These are phyloP conservation scores for Phytophthora capsici DNA, from an alignment of 352 stramenopile genomes.

Conservation along the genomic window DNA sequence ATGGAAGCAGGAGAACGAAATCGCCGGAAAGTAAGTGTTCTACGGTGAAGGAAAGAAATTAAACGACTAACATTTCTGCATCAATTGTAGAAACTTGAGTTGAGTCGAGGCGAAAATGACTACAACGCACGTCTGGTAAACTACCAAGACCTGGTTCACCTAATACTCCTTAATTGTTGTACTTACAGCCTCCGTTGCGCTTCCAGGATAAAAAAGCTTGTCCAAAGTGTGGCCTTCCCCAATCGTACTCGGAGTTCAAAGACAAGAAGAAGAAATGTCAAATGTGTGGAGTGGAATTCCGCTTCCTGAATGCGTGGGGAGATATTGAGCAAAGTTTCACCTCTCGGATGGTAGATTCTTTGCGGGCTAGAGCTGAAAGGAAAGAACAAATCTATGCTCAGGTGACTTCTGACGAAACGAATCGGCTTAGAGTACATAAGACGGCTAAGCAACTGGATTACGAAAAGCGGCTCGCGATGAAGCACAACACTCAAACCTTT, in stretches of 20 bases:
- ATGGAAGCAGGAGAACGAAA: conserved; percentile 86
- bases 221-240: conserved; percentile 64
- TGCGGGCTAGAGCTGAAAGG: conserved; percentile 46
- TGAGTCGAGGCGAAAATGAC: conserved; percentile 77
- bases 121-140: conserved; percentile 67
- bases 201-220: conserved; percentile 84
- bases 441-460: conserved; percentile 71
- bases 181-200: background rate
- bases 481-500: conserved; percentile 58
- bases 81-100: conserved; percentile 64
- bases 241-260: conserved; percentile 85
- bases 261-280: conserved; percentile 90
- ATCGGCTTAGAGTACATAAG: conserved; percentile 44
- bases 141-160: no score
- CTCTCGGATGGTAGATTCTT: conserved; percentile 56
- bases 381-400: conserved; percentile 60
- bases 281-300: conserved; percentile 79
- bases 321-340: conserved; percentile 76
- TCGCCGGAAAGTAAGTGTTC: conserved; percentile 63
- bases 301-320: conserved; percentile 74
- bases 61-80: conserved; percentile 1
- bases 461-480: conserved; percentile 65
- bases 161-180: background rate
- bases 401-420: conserved; percentile 47
- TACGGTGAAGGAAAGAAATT: background rate